Evolutionary conservation across 2,329 filamentous ascomycete genomes (phyloP).

Genomic region (Talaromyces sp.): DNA sequence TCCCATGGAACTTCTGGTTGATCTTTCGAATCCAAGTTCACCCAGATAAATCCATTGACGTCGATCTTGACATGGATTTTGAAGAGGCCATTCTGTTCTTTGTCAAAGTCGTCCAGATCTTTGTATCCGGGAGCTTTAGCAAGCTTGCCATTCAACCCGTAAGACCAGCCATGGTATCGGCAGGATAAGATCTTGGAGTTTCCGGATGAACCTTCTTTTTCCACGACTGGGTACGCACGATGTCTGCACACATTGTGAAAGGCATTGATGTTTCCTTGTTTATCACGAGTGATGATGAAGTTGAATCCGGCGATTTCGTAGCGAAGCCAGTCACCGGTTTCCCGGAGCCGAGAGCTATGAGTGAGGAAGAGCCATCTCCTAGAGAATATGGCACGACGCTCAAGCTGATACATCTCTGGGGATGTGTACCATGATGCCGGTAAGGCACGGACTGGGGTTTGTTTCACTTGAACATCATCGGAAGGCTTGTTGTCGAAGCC

Average conservation of each 20-base stretch:
- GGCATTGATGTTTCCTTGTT: constrained; percentile 22
- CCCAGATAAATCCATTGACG: constrained; percentile 27
- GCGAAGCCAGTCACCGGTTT: constrained; percentile 25
- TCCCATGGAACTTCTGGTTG: constrained; percentile 25
- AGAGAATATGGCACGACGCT: constrained; percentile 26
- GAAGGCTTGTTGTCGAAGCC: constrained; percentile 20
- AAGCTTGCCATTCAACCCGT: constrained; percentile 28
- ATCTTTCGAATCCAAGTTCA: constrained; percentile 27
- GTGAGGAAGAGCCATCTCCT: constrained; percentile 27
- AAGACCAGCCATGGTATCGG: constrained; percentile 28
- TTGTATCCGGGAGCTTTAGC: constrained; percentile 25
- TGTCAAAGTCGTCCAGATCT: constrained; percentile 18
- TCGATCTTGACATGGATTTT: constrained; percentile 25
- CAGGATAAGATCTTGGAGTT: constrained; percentile 25
- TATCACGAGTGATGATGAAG: constrained; percentile 26
- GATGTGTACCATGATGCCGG: constrained; percentile 28
- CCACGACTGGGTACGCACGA: constrained; percentile 26
- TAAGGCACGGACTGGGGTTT: constrained; percentile 19
- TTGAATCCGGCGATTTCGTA: constrained; percentile 26
- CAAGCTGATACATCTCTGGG: constrained; percentile 27
- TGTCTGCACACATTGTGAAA: constrained; percentile 29
- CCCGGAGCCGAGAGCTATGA: constrained; percentile 25
- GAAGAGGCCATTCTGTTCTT: constrained; percentile 24
- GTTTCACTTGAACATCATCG: constrained; percentile 11
- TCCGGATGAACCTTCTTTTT: constrained; percentile 21